Evolutionary conservation across 495 filamentous ascomycete genomes (phyloP).

Genomic region (Aspergillus campestris): DNA sequence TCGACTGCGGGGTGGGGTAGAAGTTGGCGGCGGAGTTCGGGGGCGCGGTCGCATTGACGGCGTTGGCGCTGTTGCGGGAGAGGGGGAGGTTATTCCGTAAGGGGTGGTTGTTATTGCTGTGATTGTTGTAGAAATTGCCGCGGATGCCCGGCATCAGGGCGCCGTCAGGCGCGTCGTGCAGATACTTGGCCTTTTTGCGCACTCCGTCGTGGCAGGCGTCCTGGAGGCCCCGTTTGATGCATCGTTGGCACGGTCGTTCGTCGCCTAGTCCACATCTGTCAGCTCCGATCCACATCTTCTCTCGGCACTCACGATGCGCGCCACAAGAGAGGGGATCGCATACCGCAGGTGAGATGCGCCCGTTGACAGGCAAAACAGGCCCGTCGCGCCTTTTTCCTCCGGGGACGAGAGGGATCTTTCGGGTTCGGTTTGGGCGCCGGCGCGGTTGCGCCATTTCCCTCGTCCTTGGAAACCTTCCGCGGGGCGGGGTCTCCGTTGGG

Average conservation of each 20-base stretch:
- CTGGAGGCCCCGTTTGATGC: slow-evolving; percentile 84
- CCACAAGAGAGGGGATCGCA: slow-evolving; percentile 23
- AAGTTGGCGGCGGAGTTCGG: slow-evolving; percentile 21
- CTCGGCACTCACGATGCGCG: background rate
- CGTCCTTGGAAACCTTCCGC: slow-evolving; percentile 52
- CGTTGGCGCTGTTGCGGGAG: slow-evolving; percentile 25
- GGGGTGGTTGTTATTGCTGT: background rate
- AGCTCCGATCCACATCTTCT: background rate
- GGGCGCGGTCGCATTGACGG: slow-evolving; percentile 15
- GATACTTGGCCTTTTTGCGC: slow-evolving; percentile 97
- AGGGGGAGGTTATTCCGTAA: slow-evolving; percentile 23
- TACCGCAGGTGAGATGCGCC: slow-evolving; percentile 97
- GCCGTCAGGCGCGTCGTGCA: slow-evolving; percentile 88
- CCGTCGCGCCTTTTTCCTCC: slow-evolving; percentile 90
- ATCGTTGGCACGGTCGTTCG: slow-evolving; percentile 86
- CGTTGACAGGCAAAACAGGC: slow-evolving; percentile 96
- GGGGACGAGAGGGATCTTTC: slow-evolving; percentile 69
- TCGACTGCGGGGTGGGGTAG: slow-evolving; percentile 30
- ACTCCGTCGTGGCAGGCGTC: slow-evolving; percentile 92
- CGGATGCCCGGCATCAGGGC: slow-evolving; percentile 53
- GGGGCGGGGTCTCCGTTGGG: slow-evolving; percentile 41
- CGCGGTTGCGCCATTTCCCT: slow-evolving; percentile 1
- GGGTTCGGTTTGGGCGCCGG: slow-evolving; percentile 12
- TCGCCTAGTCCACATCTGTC: slow-evolving; percentile 43
- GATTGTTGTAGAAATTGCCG: slow-evolving; percentile 38